Evolutionary conservation across 169 alveolate species (phyloP).

Genomic region (Eimeria falciformis): DNA sequence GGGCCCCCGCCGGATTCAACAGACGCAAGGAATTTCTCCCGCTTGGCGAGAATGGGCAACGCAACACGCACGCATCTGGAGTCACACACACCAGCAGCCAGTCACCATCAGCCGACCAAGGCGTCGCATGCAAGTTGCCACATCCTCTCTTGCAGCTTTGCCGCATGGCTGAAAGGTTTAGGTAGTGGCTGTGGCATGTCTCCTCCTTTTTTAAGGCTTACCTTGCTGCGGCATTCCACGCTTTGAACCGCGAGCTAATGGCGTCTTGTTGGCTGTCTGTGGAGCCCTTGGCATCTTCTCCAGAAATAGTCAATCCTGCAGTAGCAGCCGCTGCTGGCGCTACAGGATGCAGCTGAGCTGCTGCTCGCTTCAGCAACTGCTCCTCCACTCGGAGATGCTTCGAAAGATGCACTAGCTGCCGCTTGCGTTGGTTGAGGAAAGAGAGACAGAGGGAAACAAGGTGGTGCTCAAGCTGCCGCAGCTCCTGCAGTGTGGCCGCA

Average conservation of each 20-base stretch:
- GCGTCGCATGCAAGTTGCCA: too few species aligned
- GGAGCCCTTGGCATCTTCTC: neutral
- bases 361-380: constrained; percentile 21
- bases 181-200: too few species aligned
- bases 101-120: too few species aligned
- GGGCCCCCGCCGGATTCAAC: neutral
- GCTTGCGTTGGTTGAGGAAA: constrained; percentile 5
- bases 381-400: constrained; percentile 4
- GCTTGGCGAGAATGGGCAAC: neutral
- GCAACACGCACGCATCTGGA: constrained; percentile 56
- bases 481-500: neutral
- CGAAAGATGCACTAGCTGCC: neutral
- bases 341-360: neutral
- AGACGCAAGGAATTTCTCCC: neutral
- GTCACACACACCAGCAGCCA: too few species aligned
- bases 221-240: constrained; percentile 60
- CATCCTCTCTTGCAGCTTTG: too few species aligned
- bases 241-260: constrained; percentile 5
- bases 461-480: constrained; percentile 55
- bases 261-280: neutral
- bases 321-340: neutral
- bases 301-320: constrained; percentile 4
- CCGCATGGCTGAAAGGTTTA: too few species aligned
- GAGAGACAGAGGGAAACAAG: neutral
- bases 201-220: too few species aligned